A percentile compares a stretch with the other conserved stretches of the same genome.
Evolutionary conservation across 1,284 basidiomycete genomes (phyloP).

Genomic region (Melampsora americana): DNA sequence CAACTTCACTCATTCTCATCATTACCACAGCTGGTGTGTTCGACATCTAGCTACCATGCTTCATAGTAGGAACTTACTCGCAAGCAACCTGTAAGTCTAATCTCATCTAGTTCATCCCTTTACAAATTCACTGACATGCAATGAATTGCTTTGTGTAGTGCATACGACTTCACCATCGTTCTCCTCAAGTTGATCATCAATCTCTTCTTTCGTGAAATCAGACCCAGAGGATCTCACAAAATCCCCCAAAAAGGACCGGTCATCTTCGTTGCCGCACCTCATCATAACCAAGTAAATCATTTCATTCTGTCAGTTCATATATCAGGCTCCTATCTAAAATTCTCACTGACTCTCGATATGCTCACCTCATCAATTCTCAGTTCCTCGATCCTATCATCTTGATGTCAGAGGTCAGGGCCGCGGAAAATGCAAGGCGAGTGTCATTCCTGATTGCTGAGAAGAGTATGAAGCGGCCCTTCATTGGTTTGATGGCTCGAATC

Average conservation of each 20-base stretch:
- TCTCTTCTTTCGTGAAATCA: conserved; percentile 95
- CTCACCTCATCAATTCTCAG: no score
- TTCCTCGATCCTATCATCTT: conserved; percentile 93
- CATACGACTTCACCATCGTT: conserved; percentile 54
- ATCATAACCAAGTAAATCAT: conserved; percentile 78
- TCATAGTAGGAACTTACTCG: conserved; percentile 32
- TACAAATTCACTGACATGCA: background rate
- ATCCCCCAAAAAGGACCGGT: conserved; percentile 88
- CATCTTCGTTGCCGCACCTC: conserved; percentile 94
- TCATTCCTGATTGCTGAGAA: conserved; percentile 91
- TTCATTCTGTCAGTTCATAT: conserved; percentile 25
- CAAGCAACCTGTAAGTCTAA: conserved; percentile 25
- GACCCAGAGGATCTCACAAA: conserved; percentile 82
- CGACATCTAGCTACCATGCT: conserved; percentile 21
- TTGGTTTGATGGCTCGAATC: conserved; percentile 78
- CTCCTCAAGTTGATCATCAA: conserved; percentile 74
- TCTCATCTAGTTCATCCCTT: background rate
- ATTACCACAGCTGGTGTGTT: conserved; percentile 4
- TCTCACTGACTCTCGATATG: background rate
- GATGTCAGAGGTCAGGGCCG: conserved; percentile 74
- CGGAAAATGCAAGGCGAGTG: conserved; percentile 77
- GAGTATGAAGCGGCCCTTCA: conserved; percentile 73
- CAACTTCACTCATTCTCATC: background rate
- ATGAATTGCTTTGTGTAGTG: background rate
- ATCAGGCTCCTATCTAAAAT: background rate